Evolutionary conservation across 108 stramenopile species (phyloP).

Genomic region (Conticribra guillardii): DNA sequence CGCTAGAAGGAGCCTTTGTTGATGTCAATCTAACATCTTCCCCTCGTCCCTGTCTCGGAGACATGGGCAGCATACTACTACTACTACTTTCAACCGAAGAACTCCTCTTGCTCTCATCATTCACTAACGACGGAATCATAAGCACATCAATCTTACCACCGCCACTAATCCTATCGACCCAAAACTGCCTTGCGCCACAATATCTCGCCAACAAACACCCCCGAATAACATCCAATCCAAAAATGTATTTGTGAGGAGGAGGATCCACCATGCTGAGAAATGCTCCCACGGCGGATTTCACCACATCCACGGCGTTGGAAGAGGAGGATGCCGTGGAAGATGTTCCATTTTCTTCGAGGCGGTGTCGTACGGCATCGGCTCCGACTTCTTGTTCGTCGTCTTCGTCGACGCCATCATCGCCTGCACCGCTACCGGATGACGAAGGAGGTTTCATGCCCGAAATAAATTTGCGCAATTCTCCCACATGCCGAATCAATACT

Average conservation of each 20-base stretch:
- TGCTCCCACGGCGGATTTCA: conserved; percentile 15
- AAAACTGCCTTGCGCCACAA: conserved; percentile 77
- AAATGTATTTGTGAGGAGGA: conserved; percentile 76
- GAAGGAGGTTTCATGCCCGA: conserved; percentile 54
- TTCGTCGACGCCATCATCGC: conserved; percentile 11
- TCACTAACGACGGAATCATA: conserved; percentile 61
- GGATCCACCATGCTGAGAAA: conserved; percentile 76
- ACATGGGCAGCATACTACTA: conserved; percentile 32
- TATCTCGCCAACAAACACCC: conserved; percentile 81
- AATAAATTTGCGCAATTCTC: conserved; percentile 61
- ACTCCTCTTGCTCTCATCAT: background rate
- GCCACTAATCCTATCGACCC: conserved; percentile 59
- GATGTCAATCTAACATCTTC: background rate
- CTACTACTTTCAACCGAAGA: conserved; percentile 3
- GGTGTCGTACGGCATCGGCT: conserved; percentile 62
- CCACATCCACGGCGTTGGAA: conserved; percentile 26
- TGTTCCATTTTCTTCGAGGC: conserved; percentile 53
- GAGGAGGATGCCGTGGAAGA: conserved; percentile 12
- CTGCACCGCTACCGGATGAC: conserved; percentile 4
- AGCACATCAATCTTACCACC: conserved; percentile 67
- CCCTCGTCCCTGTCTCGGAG: conserved; percentile 40
- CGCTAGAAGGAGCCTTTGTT: conserved; percentile 1
- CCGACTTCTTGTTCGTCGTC: conserved; percentile 43
- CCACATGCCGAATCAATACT: conserved; percentile 37
- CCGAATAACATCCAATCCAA: conserved; percentile 82